Evolutionary conservation across 2,329 filamentous ascomycete genomes (phyloP), one percentile per base, ranked within the genome.

Genomic region (Penicillium sp.): DNA sequence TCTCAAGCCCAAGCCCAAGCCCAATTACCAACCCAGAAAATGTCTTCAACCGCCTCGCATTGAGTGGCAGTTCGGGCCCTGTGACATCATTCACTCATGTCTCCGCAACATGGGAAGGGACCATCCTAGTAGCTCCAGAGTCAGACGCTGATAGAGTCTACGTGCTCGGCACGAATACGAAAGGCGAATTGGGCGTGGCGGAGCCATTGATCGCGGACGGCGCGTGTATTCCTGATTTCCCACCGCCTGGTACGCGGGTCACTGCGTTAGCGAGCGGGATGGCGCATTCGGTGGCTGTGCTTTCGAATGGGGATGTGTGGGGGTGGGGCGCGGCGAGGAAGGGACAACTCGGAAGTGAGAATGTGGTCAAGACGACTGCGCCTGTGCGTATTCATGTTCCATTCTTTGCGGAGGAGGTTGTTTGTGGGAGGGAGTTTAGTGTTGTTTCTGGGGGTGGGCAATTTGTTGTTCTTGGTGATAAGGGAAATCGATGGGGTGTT

Each of bases 251-350:
- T 0, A 80, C 81, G 0, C 72, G 77, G n/a, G 71, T 96, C 4
- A 72, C 83, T 1, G 82, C 88, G 54, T 68, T 97, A 24, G 78
- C 87, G 2, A 88, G 89, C 10, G 85, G 89, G 31, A 88, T 96
- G 79, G 85, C 85, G 21, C 94, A 99, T 68, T 85, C 86, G 0
- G 83, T 95, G 14, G 84, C 78, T 1, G 82, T 97, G 0, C 74
- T 96, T 3, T 82, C 82, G 41, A 88, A 88, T 67, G 93, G 92
- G 0, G 81, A 88, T 14, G 86, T 87, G 1, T 96, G 89, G 69
- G 92, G 91, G 2, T 97, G 93, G 93, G 94, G 94, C 0, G 90
- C 86, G 64, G 88, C 89, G 13, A 83, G 91, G 22, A 94, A 96
- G 68, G 90, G 90, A 0, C 93, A 99, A 70, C 75, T 96, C 1